Evolutionary conservation across 345 rosid species (phyloP), one percentile per base, ranked within the genome.

Genomic region (Salix koriyanagi): DNA sequence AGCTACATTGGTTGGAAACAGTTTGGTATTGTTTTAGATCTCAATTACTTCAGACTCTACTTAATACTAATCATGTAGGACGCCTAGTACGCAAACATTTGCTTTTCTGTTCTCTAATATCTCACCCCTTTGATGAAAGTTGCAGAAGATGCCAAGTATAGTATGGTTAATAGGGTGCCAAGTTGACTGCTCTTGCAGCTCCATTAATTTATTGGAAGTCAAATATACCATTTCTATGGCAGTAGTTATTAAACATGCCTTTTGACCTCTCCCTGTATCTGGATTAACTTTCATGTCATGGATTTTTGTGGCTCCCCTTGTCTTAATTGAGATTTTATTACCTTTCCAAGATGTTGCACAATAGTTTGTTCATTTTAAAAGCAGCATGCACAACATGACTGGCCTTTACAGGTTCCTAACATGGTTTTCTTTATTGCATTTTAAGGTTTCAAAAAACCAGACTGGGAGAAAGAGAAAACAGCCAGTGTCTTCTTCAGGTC

Each of bases 391-490:
- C 50, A 46, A 4, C 5, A 37, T 25, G 12, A 11, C 16, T 5
- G 21, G 42, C 6, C 13, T 64, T 65, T 46, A 25, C 61, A 30
- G 67, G 61, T 84, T 88, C 76, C 83, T 90, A 82, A 87, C 83
- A 50, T 71, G 46, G 60, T 73, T 70, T 82, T 77, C 60, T 54
- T 79, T 65, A 48, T 77, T 82, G 79, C 70, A 72, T 76, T 76
- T 88, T 79, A 90, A 96, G 99, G 96, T 89, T 75, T 79, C 91
- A 56, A 96, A 96, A 90, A 93, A 86, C 85, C 99, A 89, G 86
- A 85, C 84, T 84, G 99, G 96, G 79, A 93, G 98, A 80, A 96
- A 96, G 86, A 88, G 99, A 76, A 96, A 96, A 84, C 99, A 96
- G 82, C 98, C 99, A 0, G 97, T 88, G 78, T 91, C 99, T 64